Percentiles rank a stretch among this genome's conserved stretches.
These are phyloP conservation scores for Botrytis squamosa DNA, from an alignment of 2,329 filamentous ascomycete genomes.

Conservation along the genomic window DNA sequence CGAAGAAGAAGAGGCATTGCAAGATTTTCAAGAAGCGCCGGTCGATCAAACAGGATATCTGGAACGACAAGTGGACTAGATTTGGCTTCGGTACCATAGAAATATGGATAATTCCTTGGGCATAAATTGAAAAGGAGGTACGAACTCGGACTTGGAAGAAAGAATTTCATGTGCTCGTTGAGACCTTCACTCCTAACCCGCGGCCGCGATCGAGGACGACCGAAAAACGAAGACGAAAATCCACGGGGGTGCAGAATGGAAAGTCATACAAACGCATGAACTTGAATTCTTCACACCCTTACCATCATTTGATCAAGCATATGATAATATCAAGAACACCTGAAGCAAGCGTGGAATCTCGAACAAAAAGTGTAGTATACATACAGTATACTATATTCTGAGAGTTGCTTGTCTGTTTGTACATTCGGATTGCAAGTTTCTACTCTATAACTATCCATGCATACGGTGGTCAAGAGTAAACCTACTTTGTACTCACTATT, in stretches of 20 bases:
- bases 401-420: background rate
- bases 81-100: background rate
- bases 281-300: background rate
- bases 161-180: background rate
- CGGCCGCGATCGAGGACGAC: background rate
- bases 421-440: background rate
- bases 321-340: accelerated
- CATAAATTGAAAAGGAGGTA: too few relatives aligned
- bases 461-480: background rate
- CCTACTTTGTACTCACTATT: background rate
- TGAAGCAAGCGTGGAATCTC: background rate
- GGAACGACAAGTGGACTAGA: background rate
- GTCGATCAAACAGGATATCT: background rate
- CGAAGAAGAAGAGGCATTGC: background rate
- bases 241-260: too few relatives aligned
- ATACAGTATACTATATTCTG: background rate
- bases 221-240: background rate
- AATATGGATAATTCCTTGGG: background rate
- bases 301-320: background rate
- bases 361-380: background rate
- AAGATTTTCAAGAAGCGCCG: background rate
- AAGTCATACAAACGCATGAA: background rate
- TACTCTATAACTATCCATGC: background rate
- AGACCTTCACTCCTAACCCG: background rate
- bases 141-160: background rate